Base-by-base conservation (phyloP, 371 early-diverging fungal genomes). In the Dentiscutata heterogama region DNA sequence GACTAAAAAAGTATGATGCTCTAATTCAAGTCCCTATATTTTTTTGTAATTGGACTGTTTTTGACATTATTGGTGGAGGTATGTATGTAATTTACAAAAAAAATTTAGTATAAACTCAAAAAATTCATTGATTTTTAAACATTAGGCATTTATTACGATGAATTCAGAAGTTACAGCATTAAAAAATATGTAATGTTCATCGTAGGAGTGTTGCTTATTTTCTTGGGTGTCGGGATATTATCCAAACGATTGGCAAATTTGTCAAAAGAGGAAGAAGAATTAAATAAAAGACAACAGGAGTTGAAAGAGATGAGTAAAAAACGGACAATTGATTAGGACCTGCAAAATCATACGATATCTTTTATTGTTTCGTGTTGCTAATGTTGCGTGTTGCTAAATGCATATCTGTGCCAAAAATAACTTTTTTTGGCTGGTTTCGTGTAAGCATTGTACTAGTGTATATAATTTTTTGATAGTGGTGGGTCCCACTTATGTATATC, bases 21-120 rank as follows among this genome's bases (percentile, higher is more conserved):
- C 82, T 97, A 75, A 87, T 96, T 7, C 96, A 95, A 72, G 92
- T 97, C 46, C 97, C 97, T 0, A 92, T 95, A 42, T 97, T 95
- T 84, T 96, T 94, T 83, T 92, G 94, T 31, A 91, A 94, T 53
- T 96, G 96, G 96, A 95, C 91, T 4, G 81, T 94, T 64, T 83
- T 92, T 73, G 92, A 91, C 78, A 92, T 95, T 46, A 83, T 93
- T 13, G 95, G 94, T 22, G 97, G 96, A 20, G 96, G 96, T 42
- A 42, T 8, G 42, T 42, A 10, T 0, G 5, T 42, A 8, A 42
- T 42, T 31, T 31, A 42, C 10, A 8, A 42, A 42, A 42, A 42
- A 42, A n/a, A n/a, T n/a, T n/a, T n/a, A n/a, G n/a, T n/a, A n/a
- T n/a, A n/a, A n/a, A n/a, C n/a, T n/a, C n/a, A 39, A 39, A 39